Conservation (phyloP, 78 protist species). For the Dictyostelium firmibasis region DNA sequence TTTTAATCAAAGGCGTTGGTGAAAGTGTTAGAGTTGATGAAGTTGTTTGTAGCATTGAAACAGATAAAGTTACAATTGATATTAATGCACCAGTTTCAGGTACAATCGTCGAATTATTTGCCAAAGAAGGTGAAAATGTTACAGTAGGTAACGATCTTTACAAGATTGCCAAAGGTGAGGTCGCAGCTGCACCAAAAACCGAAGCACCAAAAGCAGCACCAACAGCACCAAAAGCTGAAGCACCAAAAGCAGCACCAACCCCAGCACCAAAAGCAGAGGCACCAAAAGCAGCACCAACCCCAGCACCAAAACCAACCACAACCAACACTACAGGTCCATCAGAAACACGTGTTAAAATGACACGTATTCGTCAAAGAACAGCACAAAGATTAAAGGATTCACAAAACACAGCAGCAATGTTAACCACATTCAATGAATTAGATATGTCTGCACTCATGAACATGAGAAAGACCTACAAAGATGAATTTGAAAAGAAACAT, state of each 20-base stretch:
- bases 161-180: slow-evolving; percentile 84
- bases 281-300: slow-evolving; percentile 59
- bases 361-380: slow-evolving; percentile 93
- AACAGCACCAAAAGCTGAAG: not conserved
- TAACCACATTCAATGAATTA: slow-evolving; percentile 98
- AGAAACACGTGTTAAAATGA: slow-evolving; percentile 88
- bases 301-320: slow-evolving; percentile 55
- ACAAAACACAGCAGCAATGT: slow-evolving; percentile 97
- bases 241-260: slow-evolving; percentile 2
- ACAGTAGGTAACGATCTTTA: slow-evolving; percentile 83
- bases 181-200: slow-evolving; percentile 29
- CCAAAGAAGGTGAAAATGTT: slow-evolving; percentile 86
- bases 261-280: slow-evolving; percentile 59
- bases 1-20: slow-evolving; percentile 81
- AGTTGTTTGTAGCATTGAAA: slow-evolving; percentile 86
- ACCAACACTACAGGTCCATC: slow-evolving; percentile 37
- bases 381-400: slow-evolving; percentile 97
- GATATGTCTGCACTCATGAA: slow-evolving; percentile 94
- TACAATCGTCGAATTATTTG: slow-evolving; percentile 69
- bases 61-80: slow-evolving; percentile 94
- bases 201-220: slow-evolving; percentile 57
- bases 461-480: slow-evolving; percentile 95
- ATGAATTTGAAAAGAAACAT: slow-evolving; percentile 95
- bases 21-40: slow-evolving; percentile 92
- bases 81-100: slow-evolving; percentile 92